Base-by-base conservation (phyloP, 768 basidiomycete genomes). In the Nevesoporus exiguus region DNA sequence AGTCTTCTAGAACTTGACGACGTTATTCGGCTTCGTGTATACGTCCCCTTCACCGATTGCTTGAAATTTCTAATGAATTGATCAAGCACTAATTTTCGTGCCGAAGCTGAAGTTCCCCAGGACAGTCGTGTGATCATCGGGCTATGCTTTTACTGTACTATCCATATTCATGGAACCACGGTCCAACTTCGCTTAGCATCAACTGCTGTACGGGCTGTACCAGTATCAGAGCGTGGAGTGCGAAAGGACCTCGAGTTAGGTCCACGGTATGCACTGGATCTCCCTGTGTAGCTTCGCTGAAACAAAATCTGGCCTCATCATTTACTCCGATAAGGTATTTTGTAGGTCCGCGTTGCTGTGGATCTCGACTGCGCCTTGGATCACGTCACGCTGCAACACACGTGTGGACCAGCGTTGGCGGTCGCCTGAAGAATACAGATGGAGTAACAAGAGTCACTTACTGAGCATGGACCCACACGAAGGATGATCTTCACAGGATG, bases 1-100 rank as follows among this genome's bases (percentile, higher is more conserved):
- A 13, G 5, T 13, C 55, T 96, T 94, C 73, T 96, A 78, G 49
- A 36, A 43, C 37, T 60, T 39, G 7, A 55, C 50, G 30, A 49
- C 56, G 54, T n/a, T 50, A 19, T 37, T 49, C 50, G 30, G 17
- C 0, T 47, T 55, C 43, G 22, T 49, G 14, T 49, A 36, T 34
- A 14, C 24, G 47, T 8, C 40, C 6, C 7, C 14, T 37, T 9
- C 21, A 11, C 21, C 14, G 40, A 41, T 41, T 41, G 5, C 13
- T 21, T 36, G n/a, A n/a, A n/a, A n/a, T 37, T 8, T 37, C 8
- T 14, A 22, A 41, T 21, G 21, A 22, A 11, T 24, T 21, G 15
- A 11, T 13, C 33, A 34, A 31, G 31, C 13, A 36, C 37, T 19
- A 4, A 17, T 8, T n/a, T 14, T 4, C 14, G 4, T 21, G 29